These are phyloP conservation scores for Penicillium sumatraense DNA, from an alignment of 2,329 filamentous ascomycete species.

Conservation along the genomic window DNA sequence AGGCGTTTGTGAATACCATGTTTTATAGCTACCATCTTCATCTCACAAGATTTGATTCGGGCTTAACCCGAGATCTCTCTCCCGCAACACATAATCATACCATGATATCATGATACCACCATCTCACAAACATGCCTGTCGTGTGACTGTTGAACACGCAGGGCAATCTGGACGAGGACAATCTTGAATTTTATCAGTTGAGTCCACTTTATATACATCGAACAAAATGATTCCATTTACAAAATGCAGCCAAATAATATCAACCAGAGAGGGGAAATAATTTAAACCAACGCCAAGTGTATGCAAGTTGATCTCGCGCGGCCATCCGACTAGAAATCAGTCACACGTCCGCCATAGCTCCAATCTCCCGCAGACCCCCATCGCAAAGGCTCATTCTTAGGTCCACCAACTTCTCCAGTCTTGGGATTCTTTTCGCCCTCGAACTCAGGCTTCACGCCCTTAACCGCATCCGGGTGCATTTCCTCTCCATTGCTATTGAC, in stretches of 20 bases:
- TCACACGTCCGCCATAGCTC: conserved; percentile 94
- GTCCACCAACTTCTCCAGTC: conserved; percentile 93
- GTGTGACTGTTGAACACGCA: background rate
- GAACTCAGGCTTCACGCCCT: conserved; percentile 87
- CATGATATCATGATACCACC: too few species aligned
- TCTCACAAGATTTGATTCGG: background rate
- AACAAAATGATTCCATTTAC: background rate
- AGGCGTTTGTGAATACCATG: background rate
- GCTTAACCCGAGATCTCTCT: background rate
- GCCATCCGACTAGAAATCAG: conserved; percentile 70
- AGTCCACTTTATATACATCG: background rate
- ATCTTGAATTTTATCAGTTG: too few species aligned
- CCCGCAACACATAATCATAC: background rate
- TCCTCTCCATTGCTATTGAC: conserved; percentile 66
- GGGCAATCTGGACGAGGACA: background rate
- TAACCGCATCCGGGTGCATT: conserved; percentile 71
- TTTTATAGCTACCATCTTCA: background rate
- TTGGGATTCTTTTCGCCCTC: conserved; percentile 88
- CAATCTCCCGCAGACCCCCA: conserved; percentile 81
- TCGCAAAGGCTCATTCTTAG: conserved; percentile 93
- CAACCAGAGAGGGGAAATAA: conserved; percentile 4
- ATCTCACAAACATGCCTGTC: background rate
- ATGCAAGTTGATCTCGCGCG: conserved; percentile 19
- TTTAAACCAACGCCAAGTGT: conserved; percentile 25
- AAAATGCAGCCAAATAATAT: background rate